Base-by-base conservation (phyloP, 768 basidiomycete species). In the Rossbeevera mucosa region DNA sequence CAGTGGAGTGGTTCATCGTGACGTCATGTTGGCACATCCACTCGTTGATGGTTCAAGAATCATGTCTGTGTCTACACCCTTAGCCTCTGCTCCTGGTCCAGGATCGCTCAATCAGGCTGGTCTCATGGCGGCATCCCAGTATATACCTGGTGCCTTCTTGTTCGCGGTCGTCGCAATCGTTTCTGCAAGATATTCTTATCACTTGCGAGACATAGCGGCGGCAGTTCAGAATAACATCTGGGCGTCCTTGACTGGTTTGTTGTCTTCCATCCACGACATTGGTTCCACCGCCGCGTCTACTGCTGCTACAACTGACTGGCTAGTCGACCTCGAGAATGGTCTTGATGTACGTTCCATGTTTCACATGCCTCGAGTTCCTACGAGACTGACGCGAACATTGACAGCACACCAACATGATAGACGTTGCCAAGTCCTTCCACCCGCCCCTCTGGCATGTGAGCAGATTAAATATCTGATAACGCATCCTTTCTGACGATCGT, bases 361-460 rank as follows among this genome's bases (percentile, higher is more conserved):
- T 8, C 18, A 1, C 11, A 12, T 30, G 2, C 7, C 20, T 16
- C 21, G 6, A 47, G 26, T 28, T 20, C 54, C 5, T 4, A n/a
- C 41, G 1, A 3, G 3, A 13, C 30, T 56, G 22, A 65, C 20
- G 3, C 6, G 14, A 18, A 18, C 1, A 1, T 9, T 21, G 56
- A 40, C 25, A 57, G 14, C 53, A 65, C 21, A 52, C 63, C 5
- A 60, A 30, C 13, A 63, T 60, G 58, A 52, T 64, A 0, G 63
- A 64, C n/a, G n/a, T n/a, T 26, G 60, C 60, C 0, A 59, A 31
- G 33, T 56, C 43, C 47, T 64, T 64, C 31, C 63, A 64, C 29
- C 63, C 63, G 3, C 54, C 47, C 1, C 42, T 41, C 18, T 64
- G 63, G 63, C 53, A 59, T 36, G 63, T 59, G 18, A 42, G 58